Evolutionary conservation across 2,329 filamentous ascomycete genomes (phyloP), one percentile per base, ranked within the genome.

Genomic region (Metarhizium anisopliae): DNA sequence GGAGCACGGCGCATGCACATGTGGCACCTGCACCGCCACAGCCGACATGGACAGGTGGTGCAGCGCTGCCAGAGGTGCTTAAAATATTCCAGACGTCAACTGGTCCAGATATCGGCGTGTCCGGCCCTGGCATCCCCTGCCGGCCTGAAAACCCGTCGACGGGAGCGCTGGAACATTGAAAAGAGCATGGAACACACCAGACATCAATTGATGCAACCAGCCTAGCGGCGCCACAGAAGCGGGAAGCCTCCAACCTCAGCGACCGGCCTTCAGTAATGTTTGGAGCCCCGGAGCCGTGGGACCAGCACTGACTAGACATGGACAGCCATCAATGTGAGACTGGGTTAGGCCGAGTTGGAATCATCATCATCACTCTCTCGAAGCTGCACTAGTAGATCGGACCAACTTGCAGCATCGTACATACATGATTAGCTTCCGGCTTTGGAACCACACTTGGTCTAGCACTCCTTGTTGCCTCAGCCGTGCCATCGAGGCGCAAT

Each of bases 381-480:
- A 25, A 25, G 25, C 25, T 25, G 25, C 25, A 51, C 38, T 18
- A 53, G 20, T 18, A 32, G 51, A 53, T 56, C 51, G 51, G 51
- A 51, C 20, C 11, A 35, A n/a, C 38, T 35, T 54, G 55, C 51
- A 54, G 55, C 32, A 56, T 56, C 51, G 51, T 51, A 53, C 55
- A 45, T 51, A 53, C 55, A 45, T 53, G 32, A 29, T 52, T 52
- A 52, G 51, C 25, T 45, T 43, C 32, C 32, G 49, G 14, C 6
- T 38, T 36, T 20, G 49, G 6, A 51, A 14, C 49, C 49, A 13
- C n/a, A 4, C 49, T 36, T 8, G 29, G 11, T 1, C 1, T 18
- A 8, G 7, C 14, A 10, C 38, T 14, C n/a, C 1, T 51, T 14
- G 16, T n/a, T 10, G 36, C 42, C 36, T 35, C 51, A 45, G 51